Evolutionary conservation across 257 asterid species (phyloP).

Genomic region (Solanum paucissectum): DNA sequence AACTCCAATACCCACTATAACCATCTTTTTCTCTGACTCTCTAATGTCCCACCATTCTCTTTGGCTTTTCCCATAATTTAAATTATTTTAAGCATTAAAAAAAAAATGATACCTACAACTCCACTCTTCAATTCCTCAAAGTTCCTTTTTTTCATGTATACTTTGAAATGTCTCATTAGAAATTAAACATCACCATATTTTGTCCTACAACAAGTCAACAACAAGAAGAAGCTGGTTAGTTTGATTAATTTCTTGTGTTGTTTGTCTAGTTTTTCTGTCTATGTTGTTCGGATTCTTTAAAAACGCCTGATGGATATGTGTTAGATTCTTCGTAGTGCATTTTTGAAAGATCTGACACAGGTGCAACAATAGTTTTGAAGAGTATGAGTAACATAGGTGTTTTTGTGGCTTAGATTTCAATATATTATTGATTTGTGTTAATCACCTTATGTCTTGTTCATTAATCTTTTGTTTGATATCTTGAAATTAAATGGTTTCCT

Average conservation of each 20-base stretch:
- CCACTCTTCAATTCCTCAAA: neutral
- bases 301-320: neutral
- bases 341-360: neutral
- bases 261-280: neutral
- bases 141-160: neutral
- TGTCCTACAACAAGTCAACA: conserved; percentile 2
- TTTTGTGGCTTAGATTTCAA: neutral
- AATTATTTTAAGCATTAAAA: neutral
- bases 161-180: conserved; percentile 4
- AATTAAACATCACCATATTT: conserved; percentile 6
- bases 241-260: neutral
- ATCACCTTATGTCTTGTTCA: neutral
- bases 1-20: neutral
- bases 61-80: conserved; percentile 25
- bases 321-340: neutral
- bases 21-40: conserved; percentile 9
- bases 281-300: neutral
- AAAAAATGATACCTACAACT: neutral
- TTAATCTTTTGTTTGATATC: neutral
- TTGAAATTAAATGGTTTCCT: neutral
- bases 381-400: neutral
- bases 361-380: neutral
- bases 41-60: conserved; percentile 36
- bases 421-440: neutral
- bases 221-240: conserved; percentile 1